These are phyloP conservation scores for Metarhizium sp. DNA, from an alignment of 2,329 filamentous ascomycete species.

Conservation along the genomic window DNA sequence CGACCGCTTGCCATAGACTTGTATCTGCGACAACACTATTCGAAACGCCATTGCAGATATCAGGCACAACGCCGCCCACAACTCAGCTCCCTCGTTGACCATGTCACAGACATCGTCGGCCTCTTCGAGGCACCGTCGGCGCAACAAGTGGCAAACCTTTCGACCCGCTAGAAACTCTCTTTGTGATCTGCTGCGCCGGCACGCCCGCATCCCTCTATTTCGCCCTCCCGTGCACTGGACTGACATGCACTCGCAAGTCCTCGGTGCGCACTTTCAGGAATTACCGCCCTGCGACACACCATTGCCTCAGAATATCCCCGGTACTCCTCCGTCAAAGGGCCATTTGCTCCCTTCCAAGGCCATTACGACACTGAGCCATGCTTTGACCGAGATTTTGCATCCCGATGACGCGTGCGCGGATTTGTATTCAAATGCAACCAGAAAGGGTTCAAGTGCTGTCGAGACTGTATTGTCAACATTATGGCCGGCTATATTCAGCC, in stretches of 20 bases:
- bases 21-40: too few relatives aligned
- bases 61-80: too few relatives aligned
- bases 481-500: conserved; percentile 28
- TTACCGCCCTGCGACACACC: conserved; percentile 32
- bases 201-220: conserved; percentile 39
- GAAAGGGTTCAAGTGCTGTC: not conserved
- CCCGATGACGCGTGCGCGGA: conserved; percentile 19
- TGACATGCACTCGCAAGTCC: conserved; percentile 37
- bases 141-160: conserved; percentile 8
- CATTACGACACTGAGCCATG: conserved; percentile 31
- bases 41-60: too few relatives aligned
- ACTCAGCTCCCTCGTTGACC: too few relatives aligned
- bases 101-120: conserved; percentile 5
- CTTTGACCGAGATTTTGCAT: conserved; percentile 34
- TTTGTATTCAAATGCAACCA: too few relatives aligned
- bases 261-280: conserved; percentile 36
- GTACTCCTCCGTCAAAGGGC: conserved; percentile 25
- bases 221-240: conserved; percentile 47
- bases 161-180: conserved; percentile 39
- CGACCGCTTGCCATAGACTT: too few relatives aligned
- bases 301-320: conserved; percentile 22
- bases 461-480: conserved; percentile 34
- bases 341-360: conserved; percentile 30
- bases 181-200: conserved; percentile 39
- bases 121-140: conserved; percentile 3